Conservation (phyloP, 2,329 filamentous ascomycete species). For the Monosporascus sp. region DNA sequence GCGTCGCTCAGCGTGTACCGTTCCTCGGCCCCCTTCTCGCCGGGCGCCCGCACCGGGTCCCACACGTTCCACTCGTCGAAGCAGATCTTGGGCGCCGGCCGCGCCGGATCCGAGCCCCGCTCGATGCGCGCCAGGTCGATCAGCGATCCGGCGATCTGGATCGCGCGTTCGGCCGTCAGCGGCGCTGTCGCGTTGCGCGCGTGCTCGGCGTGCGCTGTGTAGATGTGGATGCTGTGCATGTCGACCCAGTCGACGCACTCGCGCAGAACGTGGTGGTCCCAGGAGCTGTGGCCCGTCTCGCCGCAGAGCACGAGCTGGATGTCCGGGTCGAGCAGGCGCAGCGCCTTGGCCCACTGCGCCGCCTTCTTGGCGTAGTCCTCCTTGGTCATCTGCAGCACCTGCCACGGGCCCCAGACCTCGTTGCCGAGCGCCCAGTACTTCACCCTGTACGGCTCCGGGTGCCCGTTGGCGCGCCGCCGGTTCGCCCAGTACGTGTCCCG, state of each 20-base stretch:
- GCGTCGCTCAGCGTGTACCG: slow-evolving; percentile 70
- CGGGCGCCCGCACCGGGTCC: slow-evolving; percentile 67
- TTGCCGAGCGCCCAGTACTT: slow-evolving; percentile 87
- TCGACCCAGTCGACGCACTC: slow-evolving; percentile 64
- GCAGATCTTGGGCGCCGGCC: slow-evolving; percentile 66
- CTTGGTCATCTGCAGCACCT: slow-evolving; percentile 63
- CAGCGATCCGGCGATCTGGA: slow-evolving; percentile 61
- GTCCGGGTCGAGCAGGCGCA: slow-evolving; percentile 65
- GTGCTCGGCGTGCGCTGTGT: slow-evolving; percentile 51
- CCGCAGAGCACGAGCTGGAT: slow-evolving; percentile 71
- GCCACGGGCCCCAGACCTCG: slow-evolving; percentile 62
- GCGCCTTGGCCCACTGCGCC: slow-evolving; percentile 66
- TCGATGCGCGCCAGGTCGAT: slow-evolving; percentile 72
- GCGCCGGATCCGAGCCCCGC: slow-evolving; percentile 52
- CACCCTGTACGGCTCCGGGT: slow-evolving; percentile 70
- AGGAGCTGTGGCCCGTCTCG: slow-evolving; percentile 61
- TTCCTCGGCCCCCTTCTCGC: slow-evolving; percentile 68
- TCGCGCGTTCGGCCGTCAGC: slow-evolving; percentile 65
- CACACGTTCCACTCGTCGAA: slow-evolving; percentile 87
- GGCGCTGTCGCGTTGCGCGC: slow-evolving; percentile 55
- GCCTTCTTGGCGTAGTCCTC: slow-evolving; percentile 65
- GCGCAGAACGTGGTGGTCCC: slow-evolving; percentile 70
- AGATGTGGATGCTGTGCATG: slow-evolving; percentile 78
- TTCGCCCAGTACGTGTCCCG: slow-evolving; percentile 78
- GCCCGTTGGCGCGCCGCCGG: slow-evolving; percentile 69